A percentile compares a stretch with the other conserved stretches of the same genome.
These are phyloP conservation scores for Picocystis sp. DNA, from an alignment of 163 green algal genomes.

Conservation along the genomic window DNA sequence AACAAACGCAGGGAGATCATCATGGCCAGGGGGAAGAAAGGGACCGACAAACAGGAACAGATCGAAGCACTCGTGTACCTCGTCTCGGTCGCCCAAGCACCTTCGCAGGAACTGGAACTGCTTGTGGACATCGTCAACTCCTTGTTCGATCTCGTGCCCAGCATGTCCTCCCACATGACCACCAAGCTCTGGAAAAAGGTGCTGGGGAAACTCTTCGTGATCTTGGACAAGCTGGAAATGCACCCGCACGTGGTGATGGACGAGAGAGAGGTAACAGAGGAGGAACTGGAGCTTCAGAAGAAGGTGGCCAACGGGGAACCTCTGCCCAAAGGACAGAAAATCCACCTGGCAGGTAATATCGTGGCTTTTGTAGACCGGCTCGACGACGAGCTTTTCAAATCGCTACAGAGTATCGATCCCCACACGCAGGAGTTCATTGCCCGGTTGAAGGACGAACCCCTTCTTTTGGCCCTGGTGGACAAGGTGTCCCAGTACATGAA, in stretches of 20 bases:
- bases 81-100: conserved; percentile 55
- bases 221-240: conserved; percentile 44
- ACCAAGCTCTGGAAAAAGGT: conserved; percentile 67
- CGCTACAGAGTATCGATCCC: conserved; percentile 86
- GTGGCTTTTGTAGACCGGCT: conserved; percentile 83
- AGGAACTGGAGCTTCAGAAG: conserved; percentile 22
- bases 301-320: background rate
- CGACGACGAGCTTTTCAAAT: conserved; percentile 96
- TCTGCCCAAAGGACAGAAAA: conserved; percentile 8
- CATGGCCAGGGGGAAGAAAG: conserved; percentile 60
- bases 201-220: conserved; percentile 52
- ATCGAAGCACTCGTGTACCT: conserved; percentile 85
- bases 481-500: conserved; percentile 49
- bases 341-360: conserved; percentile 80
- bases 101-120: conserved; percentile 67
- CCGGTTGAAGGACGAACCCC: conserved; percentile 76
- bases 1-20: conserved; percentile 84
- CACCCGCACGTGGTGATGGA: conserved; percentile 42
- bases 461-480: conserved; percentile 71
- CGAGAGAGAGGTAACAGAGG: conserved; percentile 40
- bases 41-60: conserved; percentile 72
- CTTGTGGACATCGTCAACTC: conserved; percentile 70
- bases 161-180: conserved; percentile 63
- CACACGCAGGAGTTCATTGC: conserved; percentile 95
- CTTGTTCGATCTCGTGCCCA: conserved; percentile 88